phyloP scores from a whole-genome alignment of 2,329 filamentous ascomycete species.

The Exophiala viscosa region DNA sequence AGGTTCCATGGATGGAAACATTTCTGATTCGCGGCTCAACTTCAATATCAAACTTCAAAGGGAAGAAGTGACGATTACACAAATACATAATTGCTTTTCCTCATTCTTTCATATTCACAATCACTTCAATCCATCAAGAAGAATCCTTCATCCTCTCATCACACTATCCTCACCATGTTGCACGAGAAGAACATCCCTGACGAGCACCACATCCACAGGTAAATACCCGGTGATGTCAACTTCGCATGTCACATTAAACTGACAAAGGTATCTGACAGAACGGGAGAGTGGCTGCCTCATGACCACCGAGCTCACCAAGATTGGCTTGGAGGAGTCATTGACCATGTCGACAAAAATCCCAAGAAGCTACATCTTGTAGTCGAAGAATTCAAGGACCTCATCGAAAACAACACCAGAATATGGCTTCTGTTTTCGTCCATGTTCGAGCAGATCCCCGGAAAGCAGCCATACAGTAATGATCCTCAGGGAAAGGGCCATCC shows the following conservation, averaged over 20 bases:
- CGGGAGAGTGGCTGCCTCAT: slow-evolving; percentile 60
- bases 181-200: slow-evolving; percentile 11
- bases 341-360: slow-evolving; percentile 51
- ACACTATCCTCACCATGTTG: slow-evolving; percentile 5
- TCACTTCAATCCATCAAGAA: neutral
- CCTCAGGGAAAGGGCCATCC: slow-evolving; percentile 53
- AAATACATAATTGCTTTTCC: too few relatives aligned
- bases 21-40: too few relatives aligned
- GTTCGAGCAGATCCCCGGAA: slow-evolving; percentile 64
- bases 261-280: slow-evolving; percentile 36
- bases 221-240: neutral
- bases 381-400: slow-evolving; percentile 62
- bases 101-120: neutral
- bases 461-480: slow-evolving; percentile 58
- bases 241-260: neutral
- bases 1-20: too few relatives aligned
- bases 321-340: slow-evolving; percentile 58
- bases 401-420: slow-evolving; percentile 60
- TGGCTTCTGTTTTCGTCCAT: slow-evolving; percentile 65
- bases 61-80: too few relatives aligned
- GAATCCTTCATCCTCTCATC: neutral
- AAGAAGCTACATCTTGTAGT: slow-evolving; percentile 58
- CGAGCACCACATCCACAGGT: slow-evolving; percentile 8
- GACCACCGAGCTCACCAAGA: slow-evolving; percentile 60
- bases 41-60: too few relatives aligned